A percentile compares a stretch with the other conserved stretches of the same genome.
phyloP scores from a whole-genome alignment of 495 filamentous ascomycete genomes.

The Penicillium verhagenii region DNA sequence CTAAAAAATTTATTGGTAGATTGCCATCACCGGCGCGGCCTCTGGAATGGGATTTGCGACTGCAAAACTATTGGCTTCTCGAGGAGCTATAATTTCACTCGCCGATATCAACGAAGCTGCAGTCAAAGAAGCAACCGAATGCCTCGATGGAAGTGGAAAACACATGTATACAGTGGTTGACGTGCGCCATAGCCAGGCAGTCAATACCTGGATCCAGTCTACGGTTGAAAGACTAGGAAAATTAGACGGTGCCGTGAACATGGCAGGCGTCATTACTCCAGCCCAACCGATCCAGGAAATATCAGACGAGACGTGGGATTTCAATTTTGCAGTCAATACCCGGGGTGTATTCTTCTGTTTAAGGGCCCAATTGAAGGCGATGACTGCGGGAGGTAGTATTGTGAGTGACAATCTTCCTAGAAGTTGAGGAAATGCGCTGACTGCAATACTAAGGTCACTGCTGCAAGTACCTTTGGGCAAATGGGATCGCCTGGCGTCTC shows the following conservation, averaged over 20 bases:
- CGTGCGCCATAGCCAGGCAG: constrained; percentile 33
- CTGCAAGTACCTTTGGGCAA: constrained; percentile 49
- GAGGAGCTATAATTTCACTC: constrained; percentile 46
- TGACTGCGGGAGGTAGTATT: constrained; percentile 45
- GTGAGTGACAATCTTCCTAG: constrained; percentile 38
- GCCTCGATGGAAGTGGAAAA: constrained; percentile 5
- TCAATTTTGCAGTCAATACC: constrained; percentile 51
- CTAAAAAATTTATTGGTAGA: too few species aligned
- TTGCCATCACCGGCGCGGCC: constrained; percentile 21
- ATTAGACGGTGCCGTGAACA: constrained; percentile 52
- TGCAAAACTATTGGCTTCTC: constrained; percentile 37
- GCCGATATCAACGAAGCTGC: constrained; percentile 43
- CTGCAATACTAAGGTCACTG: constrained; percentile 20
- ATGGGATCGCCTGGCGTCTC: constrained; percentile 40
- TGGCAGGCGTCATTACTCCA: constrained; percentile 45
- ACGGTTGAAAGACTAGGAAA: constrained; percentile 35
- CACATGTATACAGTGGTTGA: constrained; percentile 32
- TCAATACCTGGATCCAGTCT: constrained; percentile 41
- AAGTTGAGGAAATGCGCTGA: neutral
- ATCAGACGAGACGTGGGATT: constrained; percentile 45
- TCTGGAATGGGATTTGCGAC: constrained; percentile 37
- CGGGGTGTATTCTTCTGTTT: constrained; percentile 53
- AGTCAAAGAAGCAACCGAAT: constrained; percentile 19
- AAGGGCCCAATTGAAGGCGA: constrained; percentile 47
- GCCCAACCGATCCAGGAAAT: constrained; percentile 29